Evolutionary conservation across 2,329 filamentous ascomycete genomes (phyloP), one percentile per base, ranked within the genome.

Genomic region (Domatiomyces globalis): DNA sequence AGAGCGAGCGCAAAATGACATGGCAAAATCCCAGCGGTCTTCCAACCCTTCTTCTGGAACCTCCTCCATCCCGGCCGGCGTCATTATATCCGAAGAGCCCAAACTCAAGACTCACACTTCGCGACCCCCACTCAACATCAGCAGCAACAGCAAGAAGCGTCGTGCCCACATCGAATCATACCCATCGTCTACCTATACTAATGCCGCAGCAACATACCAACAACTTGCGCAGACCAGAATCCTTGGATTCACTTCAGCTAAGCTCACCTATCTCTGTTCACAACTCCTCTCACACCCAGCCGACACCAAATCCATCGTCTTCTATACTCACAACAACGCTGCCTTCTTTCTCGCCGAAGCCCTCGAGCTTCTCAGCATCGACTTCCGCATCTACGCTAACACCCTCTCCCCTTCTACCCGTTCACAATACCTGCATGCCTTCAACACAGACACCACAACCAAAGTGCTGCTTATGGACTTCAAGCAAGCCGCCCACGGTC

Each of bases 391-490:
- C 48, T 76, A 75, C 60, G 68, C 71, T 7, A 69, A 64, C 22
- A 68, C 68, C 49, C 69, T 87, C 3, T 84, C 75, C 1, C 72
- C 78, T 0, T 72, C 76, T 10, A 75, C 79, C 4, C 79, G 85
- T 52, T 79, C 84, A 0, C 78, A 84, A 61, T 94, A 95, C 61
- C 78, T 95, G 0, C 78, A 81, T 0, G 77, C 81, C 0, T 95
- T 95, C 67, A 87, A 89, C 56, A 71, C 81, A 43, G 80, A 79
- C 17, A 68, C 75, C 0, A 75, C 76, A 6, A 81, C 89, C 51
- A 78, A 86, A 5, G 87, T 95, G 0, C 71, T 95, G 1, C 73
- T 95, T 1, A 95, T 95, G 84, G 88, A 95, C 62, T 78, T 95
- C n/a, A 80, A 79, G 1, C 87, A 92, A 63, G 89, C 89, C 27